Percentiles rank a stretch among this genome's conserved stretches.
phyloP scores from a whole-genome alignment of 805 yeast species.

The Tetrapisispora iriomotensis region DNA sequence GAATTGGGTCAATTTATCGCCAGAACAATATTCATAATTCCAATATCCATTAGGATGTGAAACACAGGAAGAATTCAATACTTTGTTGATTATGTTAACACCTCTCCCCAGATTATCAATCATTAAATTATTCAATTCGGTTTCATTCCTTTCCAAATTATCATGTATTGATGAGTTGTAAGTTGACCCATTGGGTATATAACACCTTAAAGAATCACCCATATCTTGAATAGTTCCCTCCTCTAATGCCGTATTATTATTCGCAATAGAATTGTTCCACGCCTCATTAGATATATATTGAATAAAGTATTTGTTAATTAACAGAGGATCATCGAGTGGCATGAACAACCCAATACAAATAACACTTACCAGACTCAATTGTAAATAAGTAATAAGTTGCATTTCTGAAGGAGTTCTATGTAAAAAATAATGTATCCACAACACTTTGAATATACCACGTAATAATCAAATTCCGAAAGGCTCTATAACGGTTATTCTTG shows the following conservation, averaged over 20 bases:
- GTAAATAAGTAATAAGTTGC: not conserved
- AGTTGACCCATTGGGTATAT: slow-evolving; percentile 9
- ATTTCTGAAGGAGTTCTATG: not conserved
- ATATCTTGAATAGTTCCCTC: slow-evolving; percentile 12
- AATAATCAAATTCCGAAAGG: no score
- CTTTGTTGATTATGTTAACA: slow-evolving; percentile 10
- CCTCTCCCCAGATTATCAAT: slow-evolving; percentile 12
- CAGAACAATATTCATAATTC: slow-evolving; percentile 44
- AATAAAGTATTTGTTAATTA: slow-evolving; percentile 12
- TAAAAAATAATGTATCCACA: not conserved
- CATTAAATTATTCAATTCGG: slow-evolving; percentile 5
- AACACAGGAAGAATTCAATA: slow-evolving; percentile 18
- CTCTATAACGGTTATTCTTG: no score
- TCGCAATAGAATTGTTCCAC: slow-evolving; percentile 11
- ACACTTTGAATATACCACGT: no score
- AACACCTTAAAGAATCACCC: slow-evolving; percentile 17
- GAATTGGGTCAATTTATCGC: slow-evolving; percentile 40
- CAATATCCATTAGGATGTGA: slow-evolving; percentile 36
- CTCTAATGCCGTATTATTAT: slow-evolving; percentile 7
- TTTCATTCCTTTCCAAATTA: slow-evolving; percentile 8
- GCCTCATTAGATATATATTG: slow-evolving; percentile 11
- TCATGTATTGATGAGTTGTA: slow-evolving; percentile 1
- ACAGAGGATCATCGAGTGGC: slow-evolving; percentile 16
- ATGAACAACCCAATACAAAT: slow-evolving; percentile 2
- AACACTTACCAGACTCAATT: not conserved